Evolutionary conservation across 2,329 filamentous ascomycete species (phyloP), one percentile per base, ranked within the genome.

Genomic region (Cytospora piceicola): DNA sequence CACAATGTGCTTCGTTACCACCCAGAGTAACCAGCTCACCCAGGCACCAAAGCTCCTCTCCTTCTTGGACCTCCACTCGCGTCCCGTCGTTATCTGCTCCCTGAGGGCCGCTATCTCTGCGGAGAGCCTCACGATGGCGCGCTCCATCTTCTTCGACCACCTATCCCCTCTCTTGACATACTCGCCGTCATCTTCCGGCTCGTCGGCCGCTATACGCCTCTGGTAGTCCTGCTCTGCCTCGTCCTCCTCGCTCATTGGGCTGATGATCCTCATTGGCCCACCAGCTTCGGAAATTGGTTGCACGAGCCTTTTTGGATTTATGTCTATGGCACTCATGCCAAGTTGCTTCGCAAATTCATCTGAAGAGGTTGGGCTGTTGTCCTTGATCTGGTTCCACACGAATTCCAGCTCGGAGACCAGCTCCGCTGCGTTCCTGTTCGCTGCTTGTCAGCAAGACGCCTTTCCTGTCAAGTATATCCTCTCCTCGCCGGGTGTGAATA

Each of bases 301-400:
- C 71, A 81, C 75, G 70, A 83, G 83, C 69, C 79, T 82, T 55
- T 77, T 80, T 67, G 75, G 77, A 74, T 72, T 69, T 69, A 73
- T 72, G 69, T 75, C 66, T 46, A 30, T 52, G 71, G 46, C 46
- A 5, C 75, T 68, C 70, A 70, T 68, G 63, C 75, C 76, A 63
- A 75, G 77, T 30, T 79, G 79, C 69, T 83, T 81, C n/a, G 84
- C 83, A 1, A 83, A 86, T 14, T 85, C 83, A 51, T 84, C 76
- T 49, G 88, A 80, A 46, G 89, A 88, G 22, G 85, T 87, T 4
- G 90, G 87, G 14, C 87, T 87, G 72, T 94, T 97, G 71, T 90
- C 90, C 77, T 95, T 96, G 72, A 99, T 94, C 77, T 98, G 95
- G 72, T 97, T 93, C 95, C 95, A 99, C 49, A 99, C 94, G 73